Conservation (phyloP, 768 basidiomycete genomes). For the Trametes sanguinea region DNA sequence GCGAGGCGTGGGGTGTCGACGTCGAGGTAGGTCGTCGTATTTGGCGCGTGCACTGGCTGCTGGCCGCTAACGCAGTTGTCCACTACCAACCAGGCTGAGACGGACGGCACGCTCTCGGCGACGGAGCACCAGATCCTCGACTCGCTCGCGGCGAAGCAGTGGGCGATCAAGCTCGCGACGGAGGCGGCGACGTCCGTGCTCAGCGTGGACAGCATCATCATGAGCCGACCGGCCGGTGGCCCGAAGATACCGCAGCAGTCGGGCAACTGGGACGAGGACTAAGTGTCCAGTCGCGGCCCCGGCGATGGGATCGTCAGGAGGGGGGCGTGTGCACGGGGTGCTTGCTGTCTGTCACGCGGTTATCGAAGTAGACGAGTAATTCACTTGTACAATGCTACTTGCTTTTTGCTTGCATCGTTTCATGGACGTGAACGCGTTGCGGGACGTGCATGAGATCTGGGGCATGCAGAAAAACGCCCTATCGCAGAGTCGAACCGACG, state of each 20-base stretch:
- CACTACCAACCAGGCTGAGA: constrained; percentile 56
- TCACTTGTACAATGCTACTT: constrained; percentile 21
- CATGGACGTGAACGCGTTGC: no score
- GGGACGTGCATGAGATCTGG: no score
- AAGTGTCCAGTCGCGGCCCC: constrained; percentile 1
- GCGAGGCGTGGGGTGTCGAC: constrained; percentile 82
- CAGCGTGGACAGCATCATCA: constrained; percentile 96
- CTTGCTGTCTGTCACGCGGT: constrained; percentile 1
- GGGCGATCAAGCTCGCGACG: constrained; percentile 89
- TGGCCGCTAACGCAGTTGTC: not conserved
- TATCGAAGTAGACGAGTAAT: constrained; percentile 24
- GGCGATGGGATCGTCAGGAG: not conserved
- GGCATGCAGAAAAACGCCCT: no score
- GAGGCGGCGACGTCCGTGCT: constrained; percentile 91
- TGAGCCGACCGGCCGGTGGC: constrained; percentile 91
- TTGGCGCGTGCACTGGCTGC: constrained; percentile 2
- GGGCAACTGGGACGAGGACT: constrained; percentile 85
- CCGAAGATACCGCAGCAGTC: constrained; percentile 87
- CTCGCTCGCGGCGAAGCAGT: constrained; percentile 85
- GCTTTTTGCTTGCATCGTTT: constrained; percentile 2
- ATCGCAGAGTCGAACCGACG: no score
- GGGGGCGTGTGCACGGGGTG: not conserved
- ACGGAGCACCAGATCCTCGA: constrained; percentile 73
- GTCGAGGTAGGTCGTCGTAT: constrained; percentile 63
- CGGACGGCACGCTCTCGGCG: constrained; percentile 72